Evolutionary conservation across 2,329 filamentous ascomycete genomes (phyloP), one percentile per base, ranked within the genome.

Genomic region (Lachnellula cervina): DNA sequence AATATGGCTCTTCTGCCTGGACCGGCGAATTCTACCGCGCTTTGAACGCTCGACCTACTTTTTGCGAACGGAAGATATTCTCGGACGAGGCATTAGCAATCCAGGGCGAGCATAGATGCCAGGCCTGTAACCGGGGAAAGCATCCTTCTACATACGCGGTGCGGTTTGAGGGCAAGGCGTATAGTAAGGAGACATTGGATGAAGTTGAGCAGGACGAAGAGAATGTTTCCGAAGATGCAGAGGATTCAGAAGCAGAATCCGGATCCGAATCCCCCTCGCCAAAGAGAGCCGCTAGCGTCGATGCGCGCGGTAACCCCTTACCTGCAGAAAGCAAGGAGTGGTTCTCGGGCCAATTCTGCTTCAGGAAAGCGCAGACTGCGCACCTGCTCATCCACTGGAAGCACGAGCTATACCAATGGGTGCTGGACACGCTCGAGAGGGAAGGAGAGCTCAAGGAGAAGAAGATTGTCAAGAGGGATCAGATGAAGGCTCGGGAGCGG

Each of bases 371-470:
- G 0, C 77, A 83, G 60, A 85, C 85, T 40, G 86, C 87, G 0
- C 89, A 93, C 66, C 80, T 79, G 1, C 77, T 93, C 3, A 78
- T 83, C 4, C 89, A 94, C 71, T 92, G 89, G 89, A 86, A 86
- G 55, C 82, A 81, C 57, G 81, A 84, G 46, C 80, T 93, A n/a
- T 86, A 88, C 66, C 79, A 86, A 60, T 88, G 81, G 79, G 84
- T 92, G 0, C 76, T 87, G 23, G 77, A 79, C 28, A 82, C 80
- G 52, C 80, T 94, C 0, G 71, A 77, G 23, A 70, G 70, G 1
- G 76, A 84, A 56, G 83, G 82, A 0, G 78, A 86, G 60, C 76
- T 87, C 59, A 74, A 73, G 0, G 72, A 82, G 1, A 72, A 78
- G 11, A 79, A 83, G 64, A 73, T 90, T 34, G 73, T 83, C 1